Percentiles rank a stretch among this genome's conserved stretches.
Conservation (phyloP, 768 basidiomycete genomes). For the Leccinum imitatum region DNA sequence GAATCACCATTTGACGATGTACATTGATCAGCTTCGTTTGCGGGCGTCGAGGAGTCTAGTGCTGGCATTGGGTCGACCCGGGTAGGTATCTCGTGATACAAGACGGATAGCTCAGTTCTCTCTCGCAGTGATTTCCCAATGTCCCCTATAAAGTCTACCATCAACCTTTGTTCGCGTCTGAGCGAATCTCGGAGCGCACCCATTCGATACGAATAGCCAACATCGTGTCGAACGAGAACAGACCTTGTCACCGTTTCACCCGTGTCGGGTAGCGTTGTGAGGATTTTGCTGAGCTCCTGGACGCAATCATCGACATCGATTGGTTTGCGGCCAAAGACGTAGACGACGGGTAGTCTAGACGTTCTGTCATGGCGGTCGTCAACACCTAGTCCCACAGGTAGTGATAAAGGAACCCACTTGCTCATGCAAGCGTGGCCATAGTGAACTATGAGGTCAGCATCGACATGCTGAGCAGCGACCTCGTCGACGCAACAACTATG, state of each 20-base stretch:
- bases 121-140: conserved; percentile 18
- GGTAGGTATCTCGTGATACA: conserved; percentile 38
- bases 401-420: conserved; percentile 52
- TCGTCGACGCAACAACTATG: conserved; percentile 93
- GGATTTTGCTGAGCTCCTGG: conserved; percentile 37
- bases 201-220: conserved; percentile 67
- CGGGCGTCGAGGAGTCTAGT: not conserved
- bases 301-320: conserved; percentile 59
- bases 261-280: conserved; percentile 20
- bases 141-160: conserved; percentile 13
- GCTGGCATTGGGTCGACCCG: conserved; percentile 19
- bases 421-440: conserved; percentile 97
- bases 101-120: conserved; percentile 31
- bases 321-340: conserved; percentile 79
- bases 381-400: not conserved
- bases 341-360: conserved; percentile 84
- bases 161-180: not conserved
- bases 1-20: not conserved
- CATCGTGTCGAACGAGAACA: conserved; percentile 70
- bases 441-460: conserved; percentile 89
- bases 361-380: conserved; percentile 49
- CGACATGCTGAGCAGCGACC: conserved; percentile 90
- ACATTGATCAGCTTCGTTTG: not conserved
- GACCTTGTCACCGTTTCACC: conserved; percentile 18
- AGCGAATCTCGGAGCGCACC: conserved; percentile 39